Evolutionary conservation across 176 grass and related monocot genomes (phyloP), one percentile per base, ranked within the genome.

Genomic region (Oryza punctata): DNA sequence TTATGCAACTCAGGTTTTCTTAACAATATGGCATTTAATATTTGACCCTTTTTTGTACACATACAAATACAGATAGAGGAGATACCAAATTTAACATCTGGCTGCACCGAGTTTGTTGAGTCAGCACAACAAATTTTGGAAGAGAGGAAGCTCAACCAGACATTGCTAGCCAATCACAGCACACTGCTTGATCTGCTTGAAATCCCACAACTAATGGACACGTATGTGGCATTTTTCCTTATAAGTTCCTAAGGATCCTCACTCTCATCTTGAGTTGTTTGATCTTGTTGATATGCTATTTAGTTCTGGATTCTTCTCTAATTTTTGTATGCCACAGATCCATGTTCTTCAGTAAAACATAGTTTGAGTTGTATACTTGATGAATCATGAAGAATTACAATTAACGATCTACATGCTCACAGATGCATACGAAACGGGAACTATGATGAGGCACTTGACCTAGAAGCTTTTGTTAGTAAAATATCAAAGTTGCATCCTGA

Each of bases 351-450:
- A 33, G 44, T 83, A 38, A 65, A 57, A 29, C 12, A 52, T 86
- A 41, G 40, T 79, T 75, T 84, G 26, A 70, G 26, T 32, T 61
- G 21, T 83, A 69, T n/a, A 52, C 19, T 64, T 69, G 10, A 70
- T 84, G 37, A 80, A 74, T 74, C 14, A 1, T 67, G 19, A 28
- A n/a, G 40, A 29, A 28, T 72, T 45, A 32, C 64, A 87, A 11
- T 71, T 18, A 45, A 59, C 23, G 38, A 59, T 18, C 35, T 90
- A 67, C 40, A 38, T 81, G 1, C 81, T 65, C 72, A 66, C 89
- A 99, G 97, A 83, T 94, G 89, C 75, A 99, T 99, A 93, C 79
- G 96, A 15, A 98, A 98, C 87, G 93, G 93, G n/a, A 99, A 96
- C 76, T 99, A 99, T 91, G 97, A 96, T 24, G 97, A 99, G 78